A percentile compares a stretch with the other conserved stretches of the same genome.
These are phyloP conservation scores for Salvia hispanica DNA, from an alignment of 257 asterid species.

Conservation along the genomic window DNA sequence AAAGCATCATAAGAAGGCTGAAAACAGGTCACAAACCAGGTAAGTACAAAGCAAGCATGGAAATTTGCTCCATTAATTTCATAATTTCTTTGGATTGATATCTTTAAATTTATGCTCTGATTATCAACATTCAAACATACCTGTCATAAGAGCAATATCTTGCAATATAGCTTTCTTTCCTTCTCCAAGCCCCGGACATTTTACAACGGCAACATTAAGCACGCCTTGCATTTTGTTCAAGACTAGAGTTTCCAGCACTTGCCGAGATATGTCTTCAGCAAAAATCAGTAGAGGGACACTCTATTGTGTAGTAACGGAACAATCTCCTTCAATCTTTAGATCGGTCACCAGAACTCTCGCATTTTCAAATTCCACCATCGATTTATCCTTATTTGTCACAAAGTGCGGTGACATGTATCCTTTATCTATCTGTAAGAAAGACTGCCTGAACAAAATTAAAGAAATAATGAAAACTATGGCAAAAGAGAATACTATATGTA, in stretches of 20 bases:
- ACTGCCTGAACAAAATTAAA: slow-evolving; percentile 79
- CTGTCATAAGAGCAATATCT: slow-evolving; percentile 95
- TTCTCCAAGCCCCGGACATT: slow-evolving; percentile 81
- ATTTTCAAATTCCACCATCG: slow-evolving; percentile 80
- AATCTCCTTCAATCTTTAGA: slow-evolving; percentile 71
- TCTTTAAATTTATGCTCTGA: not conserved
- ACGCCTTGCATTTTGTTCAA: slow-evolving; percentile 74
- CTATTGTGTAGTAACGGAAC: slow-evolving; percentile 82
- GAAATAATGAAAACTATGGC: slow-evolving; percentile 49
- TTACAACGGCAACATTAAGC: slow-evolving; percentile 77
- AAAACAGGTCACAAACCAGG: slow-evolving; percentile 48
- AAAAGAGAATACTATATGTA: slow-evolving; percentile 28
- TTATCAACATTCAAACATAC: slow-evolving; percentile 35
- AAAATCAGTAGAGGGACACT: slow-evolving; percentile 85
- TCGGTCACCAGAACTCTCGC: slow-evolving; percentile 89
- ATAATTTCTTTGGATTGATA: too few relatives aligned
- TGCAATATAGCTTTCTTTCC: slow-evolving; percentile 89
- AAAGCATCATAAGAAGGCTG: not conserved
- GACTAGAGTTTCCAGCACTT: slow-evolving; percentile 81
- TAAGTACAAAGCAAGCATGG: too few relatives aligned
- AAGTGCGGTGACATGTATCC: slow-evolving; percentile 93
- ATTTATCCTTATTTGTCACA: slow-evolving; percentile 70
- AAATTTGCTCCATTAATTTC: too few relatives aligned
- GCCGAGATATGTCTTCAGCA: slow-evolving; percentile 80
- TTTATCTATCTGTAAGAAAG: slow-evolving; percentile 93